Percentiles rank a stretch among this genome's conserved stretches.
Evolutionary conservation across 1,284 basidiomycete genomes (phyloP).

Genomic region (Irpex lacteus): DNA sequence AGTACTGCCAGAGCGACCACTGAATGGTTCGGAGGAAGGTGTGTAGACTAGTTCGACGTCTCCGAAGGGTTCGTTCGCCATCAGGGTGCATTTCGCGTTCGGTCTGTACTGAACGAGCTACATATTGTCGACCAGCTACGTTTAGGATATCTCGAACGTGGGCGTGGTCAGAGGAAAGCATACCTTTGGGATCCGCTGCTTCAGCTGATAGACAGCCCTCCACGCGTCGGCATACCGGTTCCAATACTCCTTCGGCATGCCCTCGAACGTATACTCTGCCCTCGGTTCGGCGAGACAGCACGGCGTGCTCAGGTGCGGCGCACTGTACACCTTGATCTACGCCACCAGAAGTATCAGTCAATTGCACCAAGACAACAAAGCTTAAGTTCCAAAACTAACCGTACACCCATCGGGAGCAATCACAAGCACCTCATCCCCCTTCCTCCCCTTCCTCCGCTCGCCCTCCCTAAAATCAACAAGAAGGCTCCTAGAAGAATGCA

Average conservation of each 20-base stretch:
- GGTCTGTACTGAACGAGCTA: constrained; percentile 44
- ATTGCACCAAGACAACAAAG: too few species aligned
- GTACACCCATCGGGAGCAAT: constrained; percentile 35
- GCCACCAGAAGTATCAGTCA: neutral
- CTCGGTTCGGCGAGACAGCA: constrained; percentile 45
- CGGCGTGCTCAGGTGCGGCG: constrained; percentile 47
- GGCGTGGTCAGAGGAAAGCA: constrained; percentile 3
- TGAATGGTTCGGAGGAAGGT: too few species aligned
- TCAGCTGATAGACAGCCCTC: constrained; percentile 43
- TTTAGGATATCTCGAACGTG: neutral
- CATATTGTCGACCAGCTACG: neutral
- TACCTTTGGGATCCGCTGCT: constrained; percentile 51
- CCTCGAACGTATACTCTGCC: constrained; percentile 30
- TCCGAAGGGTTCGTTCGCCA: constrained; percentile 50
- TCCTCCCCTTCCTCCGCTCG: constrained; percentile 43
- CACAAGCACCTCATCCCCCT: constrained; percentile 45
- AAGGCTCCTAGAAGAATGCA: constrained; percentile 42
- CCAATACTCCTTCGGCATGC: constrained; percentile 40
- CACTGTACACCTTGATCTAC: constrained; percentile 44
- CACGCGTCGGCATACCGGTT: constrained; percentile 46
- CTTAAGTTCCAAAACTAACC: too few species aligned
- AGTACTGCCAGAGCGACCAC: too few species aligned
- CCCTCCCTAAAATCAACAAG: constrained; percentile 55
- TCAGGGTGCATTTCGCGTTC: constrained; percentile 45
- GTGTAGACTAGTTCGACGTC: constrained; percentile 43